Evolutionary conservation across 2,329 filamentous ascomycete genomes (phyloP), one percentile per base, ranked within the genome.

Genomic region (Ophiostoma piceae): DNA sequence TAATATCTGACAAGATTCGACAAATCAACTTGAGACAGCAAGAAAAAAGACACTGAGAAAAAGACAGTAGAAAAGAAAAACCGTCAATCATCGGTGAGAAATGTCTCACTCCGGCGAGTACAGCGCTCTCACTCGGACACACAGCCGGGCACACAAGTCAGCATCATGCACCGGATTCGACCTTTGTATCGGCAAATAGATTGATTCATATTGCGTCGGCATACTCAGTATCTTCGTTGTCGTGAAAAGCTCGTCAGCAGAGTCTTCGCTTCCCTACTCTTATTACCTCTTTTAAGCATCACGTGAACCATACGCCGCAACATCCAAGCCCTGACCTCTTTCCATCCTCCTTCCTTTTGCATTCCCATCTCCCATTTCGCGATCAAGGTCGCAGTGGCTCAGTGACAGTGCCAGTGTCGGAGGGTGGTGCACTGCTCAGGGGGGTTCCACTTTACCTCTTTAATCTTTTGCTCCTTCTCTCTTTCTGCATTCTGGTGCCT

Each of bases 51-150:
- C 26, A 29, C 26, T 29, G 26, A 29, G 26, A 29, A 29, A 29
- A 29, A 29, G 26, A 29, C 26, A 29, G 26, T 29, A 29, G 26
- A 29, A 26, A 1, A 57, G 3, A 12, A 22, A 54, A 57, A 14
- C 22, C 43, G 16, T n/a, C 16, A 19, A 19, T 6, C 19, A 47
- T 47, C 51, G 51, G 51, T 57, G 51, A 62, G 26, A 62, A 29
- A 62, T 62, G 57, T 62, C 57, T 62, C 57, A 62, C 26, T 32
- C 57, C 57, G 57, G 57, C 26, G 57, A 62, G 57, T 32, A 62
- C 57, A 32, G 14, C 22, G 22, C 26, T 60, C 22, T 11, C 51
- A 57, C 22, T 12, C 19, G 43, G 47, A 7, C n/a, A 22, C 47
- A 43, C 41, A 43, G 43, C 19, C 43, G 43, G 41, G 19, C 43